These are phyloP conservation scores for Tylopilus felleus DNA, from an alignment of 768 basidiomycete genomes.

Conservation along the genomic window DNA sequence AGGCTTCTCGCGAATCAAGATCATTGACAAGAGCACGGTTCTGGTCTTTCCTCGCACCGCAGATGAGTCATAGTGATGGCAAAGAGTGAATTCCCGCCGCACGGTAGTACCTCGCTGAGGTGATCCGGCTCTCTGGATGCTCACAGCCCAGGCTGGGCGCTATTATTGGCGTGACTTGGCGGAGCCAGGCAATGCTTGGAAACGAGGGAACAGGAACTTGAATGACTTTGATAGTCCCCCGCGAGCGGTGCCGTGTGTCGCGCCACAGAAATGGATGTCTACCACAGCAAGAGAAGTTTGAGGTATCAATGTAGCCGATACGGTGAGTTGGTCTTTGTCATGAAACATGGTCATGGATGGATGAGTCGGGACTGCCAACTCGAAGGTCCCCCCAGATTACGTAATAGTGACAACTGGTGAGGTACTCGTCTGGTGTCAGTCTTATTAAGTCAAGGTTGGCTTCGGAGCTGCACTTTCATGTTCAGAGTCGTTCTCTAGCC, in stretches of 20 bases:
- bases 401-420: constrained; percentile 10
- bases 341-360: too few relatives aligned
- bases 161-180: not conserved
- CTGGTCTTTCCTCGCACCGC: too few relatives aligned
- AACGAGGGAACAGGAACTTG: not conserved
- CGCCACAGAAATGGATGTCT: not conserved
- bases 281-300: too few relatives aligned
- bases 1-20: too few relatives aligned
- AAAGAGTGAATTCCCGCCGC: too few relatives aligned
- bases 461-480: not conserved
- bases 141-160: not conserved
- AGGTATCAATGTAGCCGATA: too few relatives aligned
- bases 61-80: too few relatives aligned
- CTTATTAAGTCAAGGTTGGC: not conserved
- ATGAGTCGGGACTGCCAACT: too few relatives aligned
- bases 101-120: too few relatives aligned
- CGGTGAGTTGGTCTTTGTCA: too few relatives aligned
- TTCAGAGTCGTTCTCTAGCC: not conserved
- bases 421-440: constrained; percentile 10
- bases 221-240: not conserved
- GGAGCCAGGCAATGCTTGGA: not conserved
- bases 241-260: not conserved
- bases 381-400: not conserved
- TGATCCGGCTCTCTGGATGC: not conserved
- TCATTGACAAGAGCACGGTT: too few relatives aligned